Evolutionary conservation across 306 rosid genomes (phyloP).

Genomic region (Prunus armeniaca): DNA sequence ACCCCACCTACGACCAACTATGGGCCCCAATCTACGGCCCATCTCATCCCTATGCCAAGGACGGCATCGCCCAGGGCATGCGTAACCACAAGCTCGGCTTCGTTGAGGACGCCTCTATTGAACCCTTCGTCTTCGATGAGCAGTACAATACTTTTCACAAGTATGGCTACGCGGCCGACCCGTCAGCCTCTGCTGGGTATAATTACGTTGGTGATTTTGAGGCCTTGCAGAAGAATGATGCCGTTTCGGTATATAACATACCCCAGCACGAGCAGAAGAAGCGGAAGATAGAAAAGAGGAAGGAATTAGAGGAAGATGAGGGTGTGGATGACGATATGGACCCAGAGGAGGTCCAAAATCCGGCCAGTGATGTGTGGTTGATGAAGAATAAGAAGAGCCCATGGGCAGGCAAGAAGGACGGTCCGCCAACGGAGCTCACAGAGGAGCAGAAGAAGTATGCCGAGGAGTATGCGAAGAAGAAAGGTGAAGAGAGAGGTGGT

Average conservation of each 20-base stretch:
- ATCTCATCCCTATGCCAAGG: slow-evolving; percentile 89
- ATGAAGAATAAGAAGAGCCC: slow-evolving; percentile 89
- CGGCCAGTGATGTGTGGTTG: slow-evolving; percentile 74
- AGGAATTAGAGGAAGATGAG: slow-evolving; percentile 20
- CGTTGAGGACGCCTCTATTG: slow-evolving; percentile 83
- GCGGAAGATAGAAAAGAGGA: slow-evolving; percentile 57
- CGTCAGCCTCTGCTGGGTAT: slow-evolving; percentile 71
- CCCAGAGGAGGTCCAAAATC: slow-evolving; percentile 54
- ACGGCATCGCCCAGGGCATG: slow-evolving; percentile 89
- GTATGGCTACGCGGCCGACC: slow-evolving; percentile 89
- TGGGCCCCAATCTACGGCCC: slow-evolving; percentile 95
- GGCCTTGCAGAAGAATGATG: slow-evolving; percentile 60
- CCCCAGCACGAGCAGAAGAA: slow-evolving; percentile 80
- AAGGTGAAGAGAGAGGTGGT: slow-evolving; percentile 79
- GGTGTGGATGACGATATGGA: slow-evolving; percentile 21
- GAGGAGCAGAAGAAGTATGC: slow-evolving; percentile 96
- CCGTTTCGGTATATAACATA: slow-evolving; percentile 69
- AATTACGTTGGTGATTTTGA: slow-evolving; percentile 73
- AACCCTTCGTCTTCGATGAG: slow-evolving; percentile 83
- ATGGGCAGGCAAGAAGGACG: slow-evolving; percentile 94
- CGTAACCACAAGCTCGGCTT: slow-evolving; percentile 97
- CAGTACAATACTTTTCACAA: slow-evolving; percentile 91
- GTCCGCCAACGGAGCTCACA: slow-evolving; percentile 59
- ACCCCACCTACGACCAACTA: slow-evolving; percentile 89
- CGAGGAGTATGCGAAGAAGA: slow-evolving; percentile 90